phyloP scores from a whole-genome alignment of 2,329 filamentous ascomycete genomes.

The Colletotrichum spinosum region DNA sequence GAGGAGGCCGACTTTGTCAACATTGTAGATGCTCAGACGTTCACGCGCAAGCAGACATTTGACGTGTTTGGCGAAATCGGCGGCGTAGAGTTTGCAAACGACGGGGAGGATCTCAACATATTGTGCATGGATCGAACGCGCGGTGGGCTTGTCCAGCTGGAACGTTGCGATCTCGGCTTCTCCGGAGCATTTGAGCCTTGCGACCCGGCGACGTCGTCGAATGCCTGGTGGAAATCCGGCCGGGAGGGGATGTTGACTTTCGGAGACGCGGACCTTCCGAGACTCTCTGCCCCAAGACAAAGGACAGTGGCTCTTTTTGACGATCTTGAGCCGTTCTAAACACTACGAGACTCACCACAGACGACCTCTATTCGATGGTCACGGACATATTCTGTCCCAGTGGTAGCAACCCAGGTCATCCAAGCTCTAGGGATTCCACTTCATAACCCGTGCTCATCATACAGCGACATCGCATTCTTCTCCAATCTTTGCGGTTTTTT shows the following conservation, averaged over 20 bases:
- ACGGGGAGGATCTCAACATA: constrained; percentile 75
- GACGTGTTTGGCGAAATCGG: constrained; percentile 82
- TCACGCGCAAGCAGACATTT: constrained; percentile 74
- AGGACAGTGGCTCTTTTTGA: constrained; percentile 32
- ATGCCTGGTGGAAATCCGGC: constrained; percentile 25
- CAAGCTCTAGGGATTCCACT: not conserved
- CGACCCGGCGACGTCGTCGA: constrained; percentile 1
- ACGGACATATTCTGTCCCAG: constrained; percentile 1
- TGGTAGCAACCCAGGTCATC: not conserved
- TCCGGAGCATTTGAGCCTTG: constrained; percentile 12
- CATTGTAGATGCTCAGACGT: constrained; percentile 76
- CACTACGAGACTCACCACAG: too few species aligned
- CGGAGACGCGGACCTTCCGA: not conserved
- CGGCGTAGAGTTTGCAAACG: constrained; percentile 74
- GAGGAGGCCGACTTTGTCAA: constrained; percentile 82
- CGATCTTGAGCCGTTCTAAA: constrained; percentile 42
- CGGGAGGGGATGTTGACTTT: not conserved
- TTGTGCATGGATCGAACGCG: constrained; percentile 74
- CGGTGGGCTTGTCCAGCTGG: constrained; percentile 75
- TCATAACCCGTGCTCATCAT: not conserved
- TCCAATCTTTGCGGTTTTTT: not conserved
- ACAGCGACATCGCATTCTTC: not conserved
- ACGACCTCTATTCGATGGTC: constrained; percentile 22
- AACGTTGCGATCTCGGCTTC: constrained; percentile 56
- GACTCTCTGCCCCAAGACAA: not conserved